Evolutionary conservation across 2,329 filamentous ascomycete genomes (phyloP), one percentile per base, ranked within the genome.

Genomic region (Biscogniauxia mediterranea): DNA sequence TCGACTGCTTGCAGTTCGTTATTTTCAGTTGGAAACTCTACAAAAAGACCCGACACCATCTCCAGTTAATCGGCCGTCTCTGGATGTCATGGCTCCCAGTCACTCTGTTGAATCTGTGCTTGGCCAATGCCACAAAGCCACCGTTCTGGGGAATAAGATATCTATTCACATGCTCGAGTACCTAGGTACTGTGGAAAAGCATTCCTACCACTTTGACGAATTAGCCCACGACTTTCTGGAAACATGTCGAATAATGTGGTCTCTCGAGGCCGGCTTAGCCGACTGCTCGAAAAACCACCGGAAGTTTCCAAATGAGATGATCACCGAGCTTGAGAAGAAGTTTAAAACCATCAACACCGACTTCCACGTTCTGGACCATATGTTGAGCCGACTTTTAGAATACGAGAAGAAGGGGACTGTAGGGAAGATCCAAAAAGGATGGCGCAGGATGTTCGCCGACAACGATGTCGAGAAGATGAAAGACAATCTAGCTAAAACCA

Each of bases 141-240:
- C 86, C 2, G 75, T 80, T 55, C 78, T 86, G 25, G 85, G 85
- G 61, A 87, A 89, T 72, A 83, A 81, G 64, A 88, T 90, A 65
- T 84, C 87, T 0, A 83, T 89, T 54, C 84, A 82, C 65, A 84
- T 88, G 78, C 80, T 89, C 49, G 86, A 89, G 71, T 89, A 87
- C 63, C 78, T 88, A 59, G 80, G 82, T 4, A 80, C 81, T 61
- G 85, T 84, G 66, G 76, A 81, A 46, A 79, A 82, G 38, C 82
- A 83, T 0, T 75, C 80, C 56, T 83, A 84, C 32, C 61, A 61
- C 3, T 85, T 89, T 71, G 81, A 84, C 61, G 76, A 80, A 25
- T 79, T 91, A 20, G 86, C 88, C 9, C 81, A 83, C 63, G 86
- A 88, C 65, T 89, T 90, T 69, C 81, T 91, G 60, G 87, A 90